Evolutionary conservation across 768 basidiomycete genomes (phyloP).

Genomic region (Lactarius sanguifluus): DNA sequence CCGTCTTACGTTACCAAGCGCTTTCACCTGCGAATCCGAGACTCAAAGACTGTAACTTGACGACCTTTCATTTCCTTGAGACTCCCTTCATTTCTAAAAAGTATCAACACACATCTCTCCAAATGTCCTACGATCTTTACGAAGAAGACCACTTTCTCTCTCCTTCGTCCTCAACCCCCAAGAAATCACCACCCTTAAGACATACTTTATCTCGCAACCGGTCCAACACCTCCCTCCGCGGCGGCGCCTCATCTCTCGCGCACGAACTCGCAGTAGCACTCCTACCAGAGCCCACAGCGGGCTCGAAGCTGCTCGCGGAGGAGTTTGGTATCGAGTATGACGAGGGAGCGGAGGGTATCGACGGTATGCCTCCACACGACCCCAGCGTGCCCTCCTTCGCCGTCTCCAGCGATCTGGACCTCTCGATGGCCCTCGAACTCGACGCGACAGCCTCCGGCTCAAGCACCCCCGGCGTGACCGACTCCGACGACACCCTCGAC

Average conservation of each 20-base stretch:
- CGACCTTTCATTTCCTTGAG: background rate
- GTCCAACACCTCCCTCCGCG: slow-evolving; percentile 53
- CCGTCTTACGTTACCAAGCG: slow-evolving; percentile 1
- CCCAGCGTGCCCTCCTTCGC: slow-evolving; percentile 37
- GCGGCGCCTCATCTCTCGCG: slow-evolving; percentile 58
- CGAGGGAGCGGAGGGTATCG: slow-evolving; percentile 81
- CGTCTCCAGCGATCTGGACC: slow-evolving; percentile 35
- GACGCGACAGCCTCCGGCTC: slow-evolving; percentile 8
- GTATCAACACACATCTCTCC: background rate
- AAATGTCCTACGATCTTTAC: slow-evolving; percentile 25
- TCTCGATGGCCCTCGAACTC: slow-evolving; percentile 21
- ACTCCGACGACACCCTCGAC: slow-evolving; percentile 40
- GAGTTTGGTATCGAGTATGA: slow-evolving; percentile 91
- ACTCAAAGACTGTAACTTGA: slow-evolving; percentile 1
- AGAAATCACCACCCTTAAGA: slow-evolving; percentile 35
- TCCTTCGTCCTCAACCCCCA: slow-evolving; percentile 31
- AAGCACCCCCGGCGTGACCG: slow-evolving; percentile 31
- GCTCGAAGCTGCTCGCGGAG: slow-evolving; percentile 77
- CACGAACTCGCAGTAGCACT: slow-evolving; percentile 86
- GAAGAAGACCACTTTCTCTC: slow-evolving; percentile 35
- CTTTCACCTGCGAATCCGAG: background rate
- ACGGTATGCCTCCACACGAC: slow-evolving; percentile 37
- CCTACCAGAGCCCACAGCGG: slow-evolving; percentile 80
- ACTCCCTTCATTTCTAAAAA: background rate
- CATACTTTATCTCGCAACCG: slow-evolving; percentile 39